Conservation (phyloP, 768 basidiomycete genomes). For the Mycena rosella region DNA sequence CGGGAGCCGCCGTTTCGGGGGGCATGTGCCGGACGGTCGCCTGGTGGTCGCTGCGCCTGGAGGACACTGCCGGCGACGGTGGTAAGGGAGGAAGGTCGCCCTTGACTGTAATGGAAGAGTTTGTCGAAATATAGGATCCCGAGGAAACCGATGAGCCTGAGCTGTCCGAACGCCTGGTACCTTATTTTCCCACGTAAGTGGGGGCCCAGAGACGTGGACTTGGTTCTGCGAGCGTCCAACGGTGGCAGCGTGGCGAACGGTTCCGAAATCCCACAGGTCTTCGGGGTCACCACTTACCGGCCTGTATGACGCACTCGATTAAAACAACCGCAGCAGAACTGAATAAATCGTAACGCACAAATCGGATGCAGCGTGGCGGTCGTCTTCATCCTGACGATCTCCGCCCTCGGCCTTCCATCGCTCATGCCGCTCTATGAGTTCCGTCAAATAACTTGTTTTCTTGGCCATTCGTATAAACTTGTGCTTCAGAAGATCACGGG, state of each 20-base stretch:
- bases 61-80: slow-evolving; percentile 51
- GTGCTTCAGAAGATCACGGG: slow-evolving; percentile 95
- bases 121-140: slow-evolving; percentile 50
- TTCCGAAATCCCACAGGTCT: slow-evolving; percentile 98
- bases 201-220: slow-evolving; percentile 72
- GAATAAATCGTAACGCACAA: slow-evolving; percentile 58
- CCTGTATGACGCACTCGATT: slow-evolving; percentile 48
- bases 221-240: slow-evolving; percentile 75
- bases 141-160: slow-evolving; percentile 52
- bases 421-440: slow-evolving; percentile 94
- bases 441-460: slow-evolving; percentile 94
- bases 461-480: slow-evolving; percentile 96
- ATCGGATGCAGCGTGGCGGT: slow-evolving; percentile 71
- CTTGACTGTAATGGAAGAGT: slow-evolving; percentile 65
- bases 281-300: slow-evolving; percentile 72
- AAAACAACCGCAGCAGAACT: slow-evolving; percentile 8
- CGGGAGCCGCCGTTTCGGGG: slow-evolving; percentile 43
- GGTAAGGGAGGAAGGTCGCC: slow-evolving; percentile 74
- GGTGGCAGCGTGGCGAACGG: slow-evolving; percentile 85
- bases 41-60: slow-evolving; percentile 64
- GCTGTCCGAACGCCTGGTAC: slow-evolving; percentile 59
- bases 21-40: slow-evolving; percentile 76
- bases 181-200: slow-evolving; percentile 88
- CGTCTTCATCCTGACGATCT: slow-evolving; percentile 78
- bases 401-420: slow-evolving; percentile 94